Conservation (phyloP, 2,329 filamentous ascomycete genomes). For the Verticillium klebahnii region DNA sequence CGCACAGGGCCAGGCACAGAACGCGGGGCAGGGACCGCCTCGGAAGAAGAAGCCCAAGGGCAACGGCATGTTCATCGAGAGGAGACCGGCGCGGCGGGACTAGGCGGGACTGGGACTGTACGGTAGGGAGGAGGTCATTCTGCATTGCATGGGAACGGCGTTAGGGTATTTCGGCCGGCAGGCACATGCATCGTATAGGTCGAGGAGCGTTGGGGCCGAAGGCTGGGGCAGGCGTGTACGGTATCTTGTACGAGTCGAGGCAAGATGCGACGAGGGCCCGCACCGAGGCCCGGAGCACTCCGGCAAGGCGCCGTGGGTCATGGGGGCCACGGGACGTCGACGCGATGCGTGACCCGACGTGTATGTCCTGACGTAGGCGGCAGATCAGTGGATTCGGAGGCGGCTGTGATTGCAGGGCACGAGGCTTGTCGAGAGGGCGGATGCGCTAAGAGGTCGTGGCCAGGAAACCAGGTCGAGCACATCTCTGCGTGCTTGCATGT, state of each 20-base stretch:
- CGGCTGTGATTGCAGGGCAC: neutral
- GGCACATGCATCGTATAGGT: neutral
- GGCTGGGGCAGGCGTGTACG: neutral
- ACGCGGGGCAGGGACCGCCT: neutral
- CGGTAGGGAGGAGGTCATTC: neutral
- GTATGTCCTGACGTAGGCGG: neutral
- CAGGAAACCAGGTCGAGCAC: neutral
- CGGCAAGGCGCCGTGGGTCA: too few relatives aligned
- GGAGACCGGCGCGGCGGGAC: neutral
- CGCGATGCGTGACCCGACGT: too few relatives aligned
- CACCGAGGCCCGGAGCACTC: too few relatives aligned
- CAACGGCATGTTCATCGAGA: neutral
- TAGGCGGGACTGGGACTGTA: neutral
- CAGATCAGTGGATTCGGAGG: neutral
- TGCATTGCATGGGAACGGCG: neutral
- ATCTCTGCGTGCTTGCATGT: neutral
- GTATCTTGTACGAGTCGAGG: too few relatives aligned
- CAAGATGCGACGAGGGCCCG: too few relatives aligned
- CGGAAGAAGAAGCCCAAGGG: neutral
- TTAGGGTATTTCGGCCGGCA: neutral
- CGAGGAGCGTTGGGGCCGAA: neutral
- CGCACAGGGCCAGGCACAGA: neutral
- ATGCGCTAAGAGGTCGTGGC: neutral
- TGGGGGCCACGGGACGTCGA: too few relatives aligned
- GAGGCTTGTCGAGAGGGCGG: neutral